A percentile compares a stretch with the other conserved stretches of the same genome.
phyloP scores from a whole-genome alignment of 1,284 basidiomycete species.

The Sanguinoderma infundibulare region DNA sequence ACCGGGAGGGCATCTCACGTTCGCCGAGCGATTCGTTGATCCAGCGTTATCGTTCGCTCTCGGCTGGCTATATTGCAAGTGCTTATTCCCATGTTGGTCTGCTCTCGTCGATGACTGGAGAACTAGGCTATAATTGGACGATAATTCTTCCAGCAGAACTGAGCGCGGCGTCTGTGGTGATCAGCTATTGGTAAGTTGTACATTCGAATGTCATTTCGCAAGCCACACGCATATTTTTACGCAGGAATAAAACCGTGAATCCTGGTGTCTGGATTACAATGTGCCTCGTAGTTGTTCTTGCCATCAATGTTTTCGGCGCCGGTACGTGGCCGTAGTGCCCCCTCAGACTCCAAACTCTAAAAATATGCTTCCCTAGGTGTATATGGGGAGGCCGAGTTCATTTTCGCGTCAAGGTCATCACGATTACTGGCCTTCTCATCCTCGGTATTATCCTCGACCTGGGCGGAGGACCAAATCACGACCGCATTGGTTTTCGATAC shows the following conservation, averaged over 20 bases:
- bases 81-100: too few species aligned
- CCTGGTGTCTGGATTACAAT: conserved; percentile 69
- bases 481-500: conserved; percentile 54
- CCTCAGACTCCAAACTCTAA: too few species aligned
- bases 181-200: too few species aligned
- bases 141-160: conserved; percentile 64
- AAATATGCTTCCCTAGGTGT: too few species aligned
- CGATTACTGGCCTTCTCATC: conserved; percentile 54
- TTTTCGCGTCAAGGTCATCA: conserved; percentile 64
- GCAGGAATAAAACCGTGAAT: conserved; percentile 54
- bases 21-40: conserved; percentile 74
- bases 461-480: conserved; percentile 60
- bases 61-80: too few species aligned
- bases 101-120: too few species aligned
- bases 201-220: too few species aligned
- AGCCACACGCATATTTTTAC: too few species aligned
- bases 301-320: conserved; percentile 70
- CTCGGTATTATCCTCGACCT: conserved; percentile 63
- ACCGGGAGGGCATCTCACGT: conserved; percentile 69
- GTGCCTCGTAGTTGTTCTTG: conserved; percentile 63
- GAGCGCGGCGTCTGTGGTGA: conserved; percentile 66
- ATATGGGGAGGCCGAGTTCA: conserved; percentile 59
- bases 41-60: conserved; percentile 71
- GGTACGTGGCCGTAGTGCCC: too few species aligned
- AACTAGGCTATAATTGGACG: conserved; percentile 61